Conservation (phyloP, 768 basidiomycete genomes). For the Termitomyces heimii region DNA sequence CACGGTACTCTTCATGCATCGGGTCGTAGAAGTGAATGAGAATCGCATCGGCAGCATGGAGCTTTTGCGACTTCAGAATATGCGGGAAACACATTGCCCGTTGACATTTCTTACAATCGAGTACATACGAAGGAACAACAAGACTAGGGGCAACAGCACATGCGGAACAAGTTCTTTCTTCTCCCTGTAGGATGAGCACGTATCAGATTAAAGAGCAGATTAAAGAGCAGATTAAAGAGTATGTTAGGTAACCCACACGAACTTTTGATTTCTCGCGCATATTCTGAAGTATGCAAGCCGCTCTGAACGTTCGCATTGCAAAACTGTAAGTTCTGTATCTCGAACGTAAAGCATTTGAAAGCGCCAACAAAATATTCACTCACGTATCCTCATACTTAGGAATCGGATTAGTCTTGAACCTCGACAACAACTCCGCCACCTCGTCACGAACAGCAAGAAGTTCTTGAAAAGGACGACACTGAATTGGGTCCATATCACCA, state of each 20-base stretch:
- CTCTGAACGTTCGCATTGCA: slow-evolving; percentile 18
- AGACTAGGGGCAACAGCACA: slow-evolving; percentile 11
- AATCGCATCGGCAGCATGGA: slow-evolving; percentile 36
- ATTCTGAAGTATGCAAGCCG: slow-evolving; percentile 23
- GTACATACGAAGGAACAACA: slow-evolving; percentile 13
- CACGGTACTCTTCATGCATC: slow-evolving; percentile 23
- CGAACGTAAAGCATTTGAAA: not conserved
- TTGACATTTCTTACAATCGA: slow-evolving; percentile 38
- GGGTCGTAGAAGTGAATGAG: slow-evolving; percentile 19
- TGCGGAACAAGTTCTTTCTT: slow-evolving; percentile 11
- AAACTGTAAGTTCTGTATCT: no score
- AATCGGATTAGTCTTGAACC: no score
- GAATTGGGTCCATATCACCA: no score
- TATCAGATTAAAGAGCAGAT: no score
- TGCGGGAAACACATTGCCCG: slow-evolving; percentile 31
- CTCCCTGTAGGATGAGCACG: not conserved
- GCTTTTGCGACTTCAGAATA: slow-evolving; percentile 19
- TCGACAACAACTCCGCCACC: no score
- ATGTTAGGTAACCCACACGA: not conserved
- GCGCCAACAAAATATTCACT: no score
- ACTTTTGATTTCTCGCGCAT: slow-evolving; percentile 11
- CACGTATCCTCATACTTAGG: no score
- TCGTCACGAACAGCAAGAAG: no score
- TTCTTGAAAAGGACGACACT: no score
- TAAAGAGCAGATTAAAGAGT: no score